Base-by-base conservation (phyloP, 2,329 filamentous ascomycete genomes). In the Colletotrichum musicola region DNA sequence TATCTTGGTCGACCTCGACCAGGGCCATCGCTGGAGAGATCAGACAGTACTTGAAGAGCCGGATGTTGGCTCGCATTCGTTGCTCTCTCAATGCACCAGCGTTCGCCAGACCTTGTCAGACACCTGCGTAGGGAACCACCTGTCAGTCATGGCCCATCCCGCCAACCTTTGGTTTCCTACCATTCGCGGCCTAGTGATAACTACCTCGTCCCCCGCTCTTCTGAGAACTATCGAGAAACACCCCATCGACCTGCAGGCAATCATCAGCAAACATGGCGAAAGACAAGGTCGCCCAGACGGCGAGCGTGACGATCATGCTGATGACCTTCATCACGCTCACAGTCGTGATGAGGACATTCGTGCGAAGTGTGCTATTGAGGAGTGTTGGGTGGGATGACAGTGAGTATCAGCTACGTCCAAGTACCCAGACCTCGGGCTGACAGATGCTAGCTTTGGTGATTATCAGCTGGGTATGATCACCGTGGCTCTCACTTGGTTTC, bases 301-400 rank as follows among this genome's bases (percentile, higher is more conserved):
- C 42, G 44, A 69, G 67, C 30, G 67, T 71, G 54, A 63, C 58
- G 38, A 60, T 69, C 38, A 44, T 63, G 44, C 50, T 71, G 30
- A 67, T 71, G 59, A 42, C 44, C 18, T 60, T 56, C 49, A 70
- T 67, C 44, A 70, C 69, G 35, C 25, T 70, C 18, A 61, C 53
- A 27, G 67, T 71, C 20, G 27, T 35, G 35, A 55, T 63, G 51
- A 69, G 67, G 22, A 62, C 59, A 18, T 71, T 66, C 58, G 69
- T 71, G 12, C 62, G 69, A 38, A 56, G 66, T 22, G 50, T 59
- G 16, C 18, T 71, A 6, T 38, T 67, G 20, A 30, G 67, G 6
- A 71, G 62, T 30, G n/a, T 71, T 10, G 67, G 67, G 27, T 71
- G 69, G 69, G 69, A 71, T 42, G 69, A 71, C 25, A 59, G 67